Conservation (phyloP, 2,329 filamentous ascomycete genomes). For the Didymella pomorum region DNA sequence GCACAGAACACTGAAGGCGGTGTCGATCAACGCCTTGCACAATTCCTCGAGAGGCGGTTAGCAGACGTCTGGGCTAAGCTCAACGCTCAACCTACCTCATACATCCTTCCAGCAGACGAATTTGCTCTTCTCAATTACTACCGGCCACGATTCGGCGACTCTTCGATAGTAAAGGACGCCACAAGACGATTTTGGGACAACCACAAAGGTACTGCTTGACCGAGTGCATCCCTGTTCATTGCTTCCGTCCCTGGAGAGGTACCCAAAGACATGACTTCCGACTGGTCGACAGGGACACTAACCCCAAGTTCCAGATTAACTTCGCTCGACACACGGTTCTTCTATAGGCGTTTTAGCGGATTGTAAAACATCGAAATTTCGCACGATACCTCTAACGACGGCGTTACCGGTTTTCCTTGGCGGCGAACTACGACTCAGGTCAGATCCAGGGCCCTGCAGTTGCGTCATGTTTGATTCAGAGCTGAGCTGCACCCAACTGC, state of each 20-base stretch:
- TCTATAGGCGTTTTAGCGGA: constrained; percentile 26
- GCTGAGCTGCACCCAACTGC: constrained; percentile 24
- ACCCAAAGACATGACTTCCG: constrained; percentile 8
- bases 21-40: constrained; percentile 68
- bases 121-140: constrained; percentile 90
- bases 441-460: constrained; percentile 22
- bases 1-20: constrained; percentile 77
- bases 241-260: constrained; percentile 17
- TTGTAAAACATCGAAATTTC: constrained; percentile 21
- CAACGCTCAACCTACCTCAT: constrained; percentile 69
- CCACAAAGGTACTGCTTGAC: constrained; percentile 42
- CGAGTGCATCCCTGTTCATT: constrained; percentile 16
- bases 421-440: constrained; percentile 23
- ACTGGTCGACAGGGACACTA: constrained; percentile 1
- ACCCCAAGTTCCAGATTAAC: constrained; percentile 13
- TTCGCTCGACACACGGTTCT: constrained; percentile 16
- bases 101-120: constrained; percentile 78
- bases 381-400: constrained; percentile 41
- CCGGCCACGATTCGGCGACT: constrained; percentile 69
- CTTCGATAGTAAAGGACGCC: constrained; percentile 59
- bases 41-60: constrained; percentile 68
- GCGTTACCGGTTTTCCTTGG: constrained; percentile 39
- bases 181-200: constrained; percentile 66
- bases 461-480: constrained; percentile 30
- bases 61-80: constrained; percentile 73